These are phyloP conservation scores for Ceratobasidium sp. DNA, from an alignment of 1,284 basidiomycete genomes.

Conservation along the genomic window DNA sequence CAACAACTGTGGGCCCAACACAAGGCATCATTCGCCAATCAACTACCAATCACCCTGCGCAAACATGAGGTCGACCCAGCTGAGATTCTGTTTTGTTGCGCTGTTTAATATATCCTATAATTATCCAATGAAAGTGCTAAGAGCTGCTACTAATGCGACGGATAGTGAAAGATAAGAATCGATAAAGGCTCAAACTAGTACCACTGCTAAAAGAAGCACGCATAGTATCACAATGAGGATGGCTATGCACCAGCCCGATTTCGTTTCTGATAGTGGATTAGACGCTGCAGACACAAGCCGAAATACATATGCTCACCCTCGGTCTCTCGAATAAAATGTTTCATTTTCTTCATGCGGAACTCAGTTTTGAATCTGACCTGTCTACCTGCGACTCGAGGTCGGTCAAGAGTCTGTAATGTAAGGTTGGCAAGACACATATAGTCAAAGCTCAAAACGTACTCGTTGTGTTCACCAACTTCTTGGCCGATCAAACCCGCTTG, in stretches of 20 bases:
- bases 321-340: slow-evolving; percentile 80
- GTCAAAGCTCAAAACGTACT: slow-evolving; percentile 59
- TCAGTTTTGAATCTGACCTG: slow-evolving; percentile 71
- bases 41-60: not conserved
- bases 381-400: slow-evolving; percentile 82
- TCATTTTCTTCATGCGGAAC: slow-evolving; percentile 75
- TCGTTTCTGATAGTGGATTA: slow-evolving; percentile 61
- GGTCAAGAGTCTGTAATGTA: slow-evolving; percentile 70
- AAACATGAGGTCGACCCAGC: not conserved
- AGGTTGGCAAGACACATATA: not conserved
- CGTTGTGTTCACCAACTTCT: slow-evolving; percentile 86
- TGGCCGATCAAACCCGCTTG: slow-evolving; percentile 91
- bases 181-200: slow-evolving; percentile 54
- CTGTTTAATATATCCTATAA: not conserved
- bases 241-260: slow-evolving; percentile 72
- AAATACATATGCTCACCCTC: slow-evolving; percentile 62
- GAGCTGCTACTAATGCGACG: no score
- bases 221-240: slow-evolving; percentile 61
- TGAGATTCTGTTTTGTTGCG: no score
- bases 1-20: not conserved
- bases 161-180: not conserved
- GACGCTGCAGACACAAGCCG: not conserved
- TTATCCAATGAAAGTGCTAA: no score
- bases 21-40: not conserved
- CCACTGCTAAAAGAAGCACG: slow-evolving; percentile 59